Conservation (phyloP, 2,329 filamentous ascomycete species). For the Apiospora malaysiana region DNA sequence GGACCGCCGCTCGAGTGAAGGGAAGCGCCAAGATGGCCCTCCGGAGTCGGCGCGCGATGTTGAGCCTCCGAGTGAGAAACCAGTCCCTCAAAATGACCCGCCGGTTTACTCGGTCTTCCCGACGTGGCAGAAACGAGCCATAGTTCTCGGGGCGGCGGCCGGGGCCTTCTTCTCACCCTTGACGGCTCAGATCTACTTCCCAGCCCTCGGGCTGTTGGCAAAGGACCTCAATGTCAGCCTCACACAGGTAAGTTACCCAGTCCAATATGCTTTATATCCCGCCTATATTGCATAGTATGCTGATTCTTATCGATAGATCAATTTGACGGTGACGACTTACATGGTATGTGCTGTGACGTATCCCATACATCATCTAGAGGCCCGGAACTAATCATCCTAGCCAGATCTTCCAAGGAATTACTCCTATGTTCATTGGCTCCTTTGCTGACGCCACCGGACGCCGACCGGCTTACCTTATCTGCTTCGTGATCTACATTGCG, state of each 20-base stretch:
- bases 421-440: conserved; percentile 55
- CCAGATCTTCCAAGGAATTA: conserved; percentile 48
- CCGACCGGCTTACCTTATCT: conserved; percentile 53
- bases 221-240: conserved; percentile 45
- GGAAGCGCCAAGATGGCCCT: neutral
- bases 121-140: conserved; percentile 36
- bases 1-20: neutral
- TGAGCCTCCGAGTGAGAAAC: conserved; percentile 22
- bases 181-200: conserved; percentile 50
- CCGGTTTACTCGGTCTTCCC: conserved; percentile 33
- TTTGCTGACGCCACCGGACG: conserved; percentile 55
- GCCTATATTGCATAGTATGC: neutral
- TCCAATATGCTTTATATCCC: neutral
- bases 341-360: conserved; percentile 33
- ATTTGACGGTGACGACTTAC: conserved; percentile 42
- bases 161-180: conserved; percentile 42
- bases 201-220: conserved; percentile 48
- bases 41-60: conserved; percentile 15
- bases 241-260: conserved; percentile 17
- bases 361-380: too few species aligned
- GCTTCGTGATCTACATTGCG: conserved; percentile 51
- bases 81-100: neutral
- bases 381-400: neutral
- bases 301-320: conserved; percentile 36
- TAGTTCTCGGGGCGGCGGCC: conserved; percentile 37